Evolutionary conservation across 2,329 filamentous ascomycete genomes (phyloP).

Genomic region (Curvularia lunata): DNA sequence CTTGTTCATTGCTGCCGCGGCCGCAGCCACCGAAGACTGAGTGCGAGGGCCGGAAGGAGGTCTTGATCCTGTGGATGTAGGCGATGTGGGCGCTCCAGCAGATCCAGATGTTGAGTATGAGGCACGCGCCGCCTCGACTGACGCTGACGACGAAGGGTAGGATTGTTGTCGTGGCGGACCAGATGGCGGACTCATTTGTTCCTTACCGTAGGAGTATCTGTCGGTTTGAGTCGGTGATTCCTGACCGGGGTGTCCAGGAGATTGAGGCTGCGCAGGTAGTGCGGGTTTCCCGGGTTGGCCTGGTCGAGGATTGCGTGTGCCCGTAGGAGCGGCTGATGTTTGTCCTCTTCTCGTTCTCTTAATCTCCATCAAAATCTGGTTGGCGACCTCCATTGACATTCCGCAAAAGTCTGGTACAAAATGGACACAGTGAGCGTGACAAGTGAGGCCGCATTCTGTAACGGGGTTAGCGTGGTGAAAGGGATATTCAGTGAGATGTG

Average conservation of each 20-base stretch:
- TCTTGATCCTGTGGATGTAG: constrained; percentile 51
- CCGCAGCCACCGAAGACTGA: constrained; percentile 56
- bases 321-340: constrained; percentile 61
- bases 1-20: constrained; percentile 57
- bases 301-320: constrained; percentile 34
- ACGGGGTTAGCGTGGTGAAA: constrained; percentile 28
- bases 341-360: constrained; percentile 77
- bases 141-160: constrained; percentile 50
- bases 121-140: constrained; percentile 56
- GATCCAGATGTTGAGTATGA: constrained; percentile 51
- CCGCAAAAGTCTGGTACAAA: constrained; percentile 98
- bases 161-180: constrained; percentile 49
- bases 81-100: constrained; percentile 53
- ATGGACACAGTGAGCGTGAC: constrained; percentile 89
- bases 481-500: not conserved
- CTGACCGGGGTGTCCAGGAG: constrained; percentile 45
- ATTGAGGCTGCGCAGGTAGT: constrained; percentile 44
- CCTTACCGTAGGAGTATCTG: constrained; percentile 58
- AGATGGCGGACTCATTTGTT: constrained; percentile 48
- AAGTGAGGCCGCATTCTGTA: constrained; percentile 86
- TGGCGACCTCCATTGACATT: constrained; percentile 98
- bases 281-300: constrained; percentile 54
- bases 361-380: constrained; percentile 88
- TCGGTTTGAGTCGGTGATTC: constrained; percentile 51
- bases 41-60: constrained; percentile 57